A percentile compares a stretch with the other conserved stretches of the same genome.
phyloP scores from a whole-genome alignment of 768 basidiomycete species.

The Agaricus sinodeliciosus region DNA sequence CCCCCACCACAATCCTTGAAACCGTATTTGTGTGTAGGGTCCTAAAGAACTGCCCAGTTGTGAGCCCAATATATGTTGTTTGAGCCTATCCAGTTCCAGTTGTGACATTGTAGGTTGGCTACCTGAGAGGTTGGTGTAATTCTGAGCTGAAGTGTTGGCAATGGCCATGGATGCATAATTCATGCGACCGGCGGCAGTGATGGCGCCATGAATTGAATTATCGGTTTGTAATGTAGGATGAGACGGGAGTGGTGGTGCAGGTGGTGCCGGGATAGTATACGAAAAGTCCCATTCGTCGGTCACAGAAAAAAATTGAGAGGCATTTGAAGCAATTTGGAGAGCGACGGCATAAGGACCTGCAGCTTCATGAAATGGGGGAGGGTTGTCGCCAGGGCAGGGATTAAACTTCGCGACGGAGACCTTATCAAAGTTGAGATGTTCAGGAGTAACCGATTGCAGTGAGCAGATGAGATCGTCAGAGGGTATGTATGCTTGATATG shows the following conservation, averaged over 20 bases:
- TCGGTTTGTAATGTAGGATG: slow-evolving; percentile 12
- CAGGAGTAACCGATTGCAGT: slow-evolving; percentile 37
- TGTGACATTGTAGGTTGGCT: neutral
- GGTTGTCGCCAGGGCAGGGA: slow-evolving; percentile 31
- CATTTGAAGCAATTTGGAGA: slow-evolving; percentile 58
- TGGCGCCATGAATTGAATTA: slow-evolving; percentile 35
- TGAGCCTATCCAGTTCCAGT: neutral
- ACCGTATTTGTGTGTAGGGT: slow-evolving; percentile 40
- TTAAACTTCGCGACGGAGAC: slow-evolving; percentile 42
- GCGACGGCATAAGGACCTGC: slow-evolving; percentile 63
- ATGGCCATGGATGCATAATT: slow-evolving; percentile 24
- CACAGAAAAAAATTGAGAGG: slow-evolving; percentile 63
- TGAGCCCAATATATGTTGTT: neutral
- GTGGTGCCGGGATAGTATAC: slow-evolving; percentile 32
- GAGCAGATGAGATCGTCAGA: slow-evolving; percentile 43
- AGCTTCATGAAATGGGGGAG: slow-evolving; percentile 40
- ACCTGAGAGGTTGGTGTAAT: slow-evolving; percentile 4
- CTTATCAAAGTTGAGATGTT: slow-evolving; percentile 35
- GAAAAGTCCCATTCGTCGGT: slow-evolving; percentile 70
- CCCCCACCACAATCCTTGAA: slow-evolving; percentile 87
- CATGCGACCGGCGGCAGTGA: slow-evolving; percentile 38
- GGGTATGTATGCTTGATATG: slow-evolving; percentile 67
- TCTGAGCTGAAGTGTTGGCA: slow-evolving; percentile 7
- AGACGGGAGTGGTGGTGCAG: slow-evolving; percentile 9
- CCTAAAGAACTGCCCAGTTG: slow-evolving; percentile 8